A percentile compares a stretch with the other conserved stretches of the same genome.
Evolutionary conservation across 2,329 filamentous ascomycete genomes (phyloP).

Genomic region (Phialophora expanda): DNA sequence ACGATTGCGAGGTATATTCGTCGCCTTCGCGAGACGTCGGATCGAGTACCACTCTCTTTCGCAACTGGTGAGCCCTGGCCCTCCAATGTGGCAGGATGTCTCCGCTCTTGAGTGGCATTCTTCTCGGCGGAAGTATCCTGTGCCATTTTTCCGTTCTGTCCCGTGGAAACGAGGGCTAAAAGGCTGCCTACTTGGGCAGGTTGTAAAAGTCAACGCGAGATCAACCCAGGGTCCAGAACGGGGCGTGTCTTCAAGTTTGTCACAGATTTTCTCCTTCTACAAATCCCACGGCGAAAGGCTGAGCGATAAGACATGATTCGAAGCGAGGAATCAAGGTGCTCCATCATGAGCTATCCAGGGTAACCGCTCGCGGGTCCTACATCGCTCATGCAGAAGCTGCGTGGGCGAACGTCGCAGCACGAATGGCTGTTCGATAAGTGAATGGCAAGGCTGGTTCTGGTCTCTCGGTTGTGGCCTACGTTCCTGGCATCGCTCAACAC

Average conservation of each 20-base stretch:
- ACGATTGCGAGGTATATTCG: not conserved
- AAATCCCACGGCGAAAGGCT: not conserved
- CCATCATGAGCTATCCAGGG: not conserved
- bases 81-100: not conserved
- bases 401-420: conserved; percentile 8
- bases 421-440: conserved; percentile 7
- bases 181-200: not conserved
- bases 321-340: not conserved
- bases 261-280: not conserved
- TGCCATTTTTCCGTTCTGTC: conserved; percentile 10
- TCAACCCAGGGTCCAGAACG: not conserved
- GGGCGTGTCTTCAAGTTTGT: not conserved
- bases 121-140: conserved; percentile 7
- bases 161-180: not conserved
- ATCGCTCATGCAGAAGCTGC: not conserved
- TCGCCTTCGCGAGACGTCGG: conserved; percentile 5
- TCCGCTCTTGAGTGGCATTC: not conserved
- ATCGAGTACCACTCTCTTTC: not conserved
- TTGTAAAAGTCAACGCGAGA: conserved; percentile 5
- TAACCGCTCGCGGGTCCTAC: not conserved
- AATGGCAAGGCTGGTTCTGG: conserved; percentile 17
- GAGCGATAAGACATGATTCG: not conserved
- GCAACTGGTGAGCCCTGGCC: not conserved
- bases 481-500: not conserved
- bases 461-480: not conserved